phyloP scores from a whole-genome alignment of 306 rosid species.

The Luffa acutangula region DNA sequence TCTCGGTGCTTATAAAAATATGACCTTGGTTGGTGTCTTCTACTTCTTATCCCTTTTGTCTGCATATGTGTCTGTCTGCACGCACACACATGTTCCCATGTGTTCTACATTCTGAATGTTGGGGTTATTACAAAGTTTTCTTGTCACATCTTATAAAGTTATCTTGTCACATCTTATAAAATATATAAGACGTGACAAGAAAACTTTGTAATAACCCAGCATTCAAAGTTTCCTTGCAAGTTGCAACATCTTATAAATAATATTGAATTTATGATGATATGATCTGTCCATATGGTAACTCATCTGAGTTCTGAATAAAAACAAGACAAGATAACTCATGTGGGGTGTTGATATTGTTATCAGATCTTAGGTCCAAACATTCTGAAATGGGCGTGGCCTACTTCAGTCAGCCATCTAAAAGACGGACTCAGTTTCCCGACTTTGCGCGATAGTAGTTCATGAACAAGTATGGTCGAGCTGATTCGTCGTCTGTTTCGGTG shows the following conservation, averaged over 20 bases:
- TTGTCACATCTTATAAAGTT: background rate
- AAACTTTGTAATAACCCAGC: background rate
- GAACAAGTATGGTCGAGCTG: background rate
- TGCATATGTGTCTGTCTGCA: background rate
- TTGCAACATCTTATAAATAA: background rate
- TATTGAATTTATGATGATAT: background rate
- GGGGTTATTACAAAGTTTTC: background rate
- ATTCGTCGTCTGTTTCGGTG: background rate
- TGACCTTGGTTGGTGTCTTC: conserved; percentile 43
- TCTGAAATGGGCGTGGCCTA: conserved; percentile 76
- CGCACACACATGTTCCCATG: background rate
- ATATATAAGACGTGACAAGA: background rate
- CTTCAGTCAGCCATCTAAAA: conserved; percentile 64
- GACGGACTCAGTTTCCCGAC: conserved; percentile 62
- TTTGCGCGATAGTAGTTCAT: conserved; percentile 38
- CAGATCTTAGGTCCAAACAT: conserved; percentile 79
- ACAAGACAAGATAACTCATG: background rate
- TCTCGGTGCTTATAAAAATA: conserved; percentile 51
- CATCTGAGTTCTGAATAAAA: background rate
- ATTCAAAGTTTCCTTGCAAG: background rate
- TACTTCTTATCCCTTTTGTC: conserved; percentile 10
- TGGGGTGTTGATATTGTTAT: background rate
- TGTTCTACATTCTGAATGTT: background rate
- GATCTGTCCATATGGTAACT: conserved; percentile 1
- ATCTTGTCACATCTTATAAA: background rate